Evolutionary conservation across 306 rosid species (phyloP).

Genomic region (Quercus agrifolia): DNA sequence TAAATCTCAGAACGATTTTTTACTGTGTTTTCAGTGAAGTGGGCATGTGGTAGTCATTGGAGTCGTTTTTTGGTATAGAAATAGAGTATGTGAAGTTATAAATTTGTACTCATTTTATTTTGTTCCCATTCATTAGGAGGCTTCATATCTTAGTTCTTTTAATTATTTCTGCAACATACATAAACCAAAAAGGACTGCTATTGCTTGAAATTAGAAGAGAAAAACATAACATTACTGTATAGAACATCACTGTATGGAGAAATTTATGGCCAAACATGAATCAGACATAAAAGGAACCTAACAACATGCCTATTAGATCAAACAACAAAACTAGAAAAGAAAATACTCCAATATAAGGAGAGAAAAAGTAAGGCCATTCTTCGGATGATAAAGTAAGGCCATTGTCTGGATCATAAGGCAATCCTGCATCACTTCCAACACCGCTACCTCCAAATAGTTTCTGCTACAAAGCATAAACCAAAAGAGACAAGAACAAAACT

Average conservation of each 20-base stretch:
- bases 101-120: not conserved
- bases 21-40: not conserved
- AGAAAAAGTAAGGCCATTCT: not conserved
- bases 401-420: conserved; percentile 5
- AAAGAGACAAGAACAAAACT: too few relatives aligned
- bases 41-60: not conserved
- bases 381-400: conserved; percentile 12
- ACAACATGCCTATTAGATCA: too few relatives aligned
- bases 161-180: not conserved
- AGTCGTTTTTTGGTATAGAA: not conserved
- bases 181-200: not conserved
- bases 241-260: not conserved
- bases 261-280: not conserved
- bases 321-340: not conserved
- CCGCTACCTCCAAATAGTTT: not conserved
- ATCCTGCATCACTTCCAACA: not conserved
- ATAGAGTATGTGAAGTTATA: not conserved
- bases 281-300: not conserved
- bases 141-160: not conserved
- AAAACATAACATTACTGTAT: not conserved
- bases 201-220: not conserved
- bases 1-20: not conserved
- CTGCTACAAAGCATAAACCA: too few relatives aligned
- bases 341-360: not conserved
- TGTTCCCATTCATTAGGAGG: not conserved